Base-by-base conservation (phyloP, 192 early-diverging fungal species). In the Spizellomyces sp. region DNA sequence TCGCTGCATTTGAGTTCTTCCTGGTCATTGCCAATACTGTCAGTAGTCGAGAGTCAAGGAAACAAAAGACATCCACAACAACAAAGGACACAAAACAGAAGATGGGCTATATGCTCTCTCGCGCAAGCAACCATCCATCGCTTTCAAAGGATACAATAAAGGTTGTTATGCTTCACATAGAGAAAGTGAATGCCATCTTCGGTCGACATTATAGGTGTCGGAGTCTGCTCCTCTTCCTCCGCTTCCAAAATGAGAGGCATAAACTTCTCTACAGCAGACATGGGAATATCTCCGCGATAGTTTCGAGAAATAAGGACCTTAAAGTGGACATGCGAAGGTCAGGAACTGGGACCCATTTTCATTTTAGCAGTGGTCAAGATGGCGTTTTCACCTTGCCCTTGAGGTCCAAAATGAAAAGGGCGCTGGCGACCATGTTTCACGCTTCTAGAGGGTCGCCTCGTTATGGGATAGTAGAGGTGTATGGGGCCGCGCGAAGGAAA, bases 231-330 rank as follows among this genome's bases (percentile, higher is more conserved):
- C 61, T 97, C 93, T 78, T 99, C 84, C 76, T 99, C 97, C 27
- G 88, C 90, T 72, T 95, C 94, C 48, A 94, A 82, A 42, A 99
- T 85, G 75, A 99, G 79, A 10, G 95, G 94, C 95, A 99, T 95
- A 78, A 99, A 99, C 79, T 95, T 95, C 57, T 99, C 97, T 65
- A 96, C 92, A 22, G 94, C 90, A 55, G 85, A 86, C 89, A 97
- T 92, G 68, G 97, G 96, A 74, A 99, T 96, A 80, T 99, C 97
- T 6, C 97, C 97, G 21, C 97, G 89, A 80, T 97, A 99, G 84
- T 98, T 95, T 42, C 97, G 87, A 9, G 95, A 93, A 77, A 99
- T 99, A 64, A 99, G 92, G 62, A 96, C 93, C 83, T 84, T 12
- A 15, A 61, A 4, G 50, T 54, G 14, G 12, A 54, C 17, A 19